phyloP scores from a whole-genome alignment of 129 eudicot genomes.

The Logfia minima region DNA sequence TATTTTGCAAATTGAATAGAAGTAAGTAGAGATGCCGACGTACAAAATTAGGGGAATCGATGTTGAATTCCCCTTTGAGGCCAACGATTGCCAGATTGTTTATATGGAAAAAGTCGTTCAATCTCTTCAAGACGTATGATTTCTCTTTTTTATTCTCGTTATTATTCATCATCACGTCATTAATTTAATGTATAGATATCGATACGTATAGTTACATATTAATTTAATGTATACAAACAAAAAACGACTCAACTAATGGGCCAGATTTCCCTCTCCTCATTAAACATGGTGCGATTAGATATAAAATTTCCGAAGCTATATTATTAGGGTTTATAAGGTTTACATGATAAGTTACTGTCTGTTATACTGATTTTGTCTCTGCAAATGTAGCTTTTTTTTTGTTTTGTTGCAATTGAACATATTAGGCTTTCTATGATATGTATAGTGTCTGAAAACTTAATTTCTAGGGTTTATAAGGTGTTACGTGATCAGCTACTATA shows the following conservation, averaged over 20 bases:
- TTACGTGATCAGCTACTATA: not conserved
- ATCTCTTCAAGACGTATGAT: slow-evolving; percentile 72
- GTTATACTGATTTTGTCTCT: not conserved
- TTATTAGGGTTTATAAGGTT: not conserved
- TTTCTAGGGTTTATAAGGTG: not conserved
- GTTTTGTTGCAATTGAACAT: no score
- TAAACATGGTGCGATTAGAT: no score
- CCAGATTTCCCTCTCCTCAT: no score
- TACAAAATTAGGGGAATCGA: slow-evolving; percentile 84
- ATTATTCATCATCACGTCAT: not conserved
- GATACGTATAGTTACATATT: no score
- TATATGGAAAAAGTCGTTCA: slow-evolving; percentile 97
- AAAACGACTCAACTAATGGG: no score
- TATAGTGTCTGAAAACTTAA: no score
- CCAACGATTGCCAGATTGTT: slow-evolving; percentile 88
- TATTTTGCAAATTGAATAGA: not conserved
- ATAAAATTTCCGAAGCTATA: not conserved
- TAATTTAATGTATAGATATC: no score
- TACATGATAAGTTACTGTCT: not conserved
- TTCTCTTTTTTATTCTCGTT: not conserved
- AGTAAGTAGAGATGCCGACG: slow-evolving; percentile 60
- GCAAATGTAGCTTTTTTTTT: no score
- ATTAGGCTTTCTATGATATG: no score
- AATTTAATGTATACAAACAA: no score
- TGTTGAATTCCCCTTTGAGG: slow-evolving; percentile 94